Evolutionary conservation across 345 rosid genomes (phyloP), one percentile per base, ranked within the genome.

Genomic region (Pugionium cornutum): DNA sequence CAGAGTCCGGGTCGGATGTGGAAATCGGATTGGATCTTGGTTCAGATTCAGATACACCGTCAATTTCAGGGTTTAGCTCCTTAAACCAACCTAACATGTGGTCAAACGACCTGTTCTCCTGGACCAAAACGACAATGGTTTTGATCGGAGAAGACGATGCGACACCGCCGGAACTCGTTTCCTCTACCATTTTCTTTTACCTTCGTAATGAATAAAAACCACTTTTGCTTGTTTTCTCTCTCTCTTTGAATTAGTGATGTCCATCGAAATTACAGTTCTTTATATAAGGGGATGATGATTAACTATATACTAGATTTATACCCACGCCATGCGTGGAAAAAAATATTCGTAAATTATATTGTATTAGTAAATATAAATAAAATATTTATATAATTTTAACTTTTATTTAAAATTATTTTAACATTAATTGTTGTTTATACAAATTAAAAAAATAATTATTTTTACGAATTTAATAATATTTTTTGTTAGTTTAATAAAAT

Each of bases 11-110:
- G 67, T 85, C 82, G 11, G 90, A 75, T 10, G 87, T 82, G 3
- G 95, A 85, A 6, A 85, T 10, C 6, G 84, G 89, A 64, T 85
- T 87, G 58, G 86, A 87, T 75, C 83, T 87, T 7, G 86, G 86
- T 73, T 87, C 95, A 4, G 90, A 73, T 6, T 86, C 95, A 0
- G 84, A 73, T 1, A 85, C 87, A 7, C 95, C 95, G 40, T 87
- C 61, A 65, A 87, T 82, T 67, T 85, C 77, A 0, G 81, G 84
- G 76, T 85, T 82, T 4, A 83, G 58, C 4, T 80, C 54, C 30
- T 85, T 87, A 78, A 92, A 83, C 98, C 98, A 92, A 1, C 97
- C 98, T 0, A 92, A 69, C 89, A 89, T 89, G 79, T 92, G 97
- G 53, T 92, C 98, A 26, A 92, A 92, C 0, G 97, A 92, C 37